Evolutionary conservation across 495 filamentous ascomycete genomes (phyloP).

Genomic region (Tuber calosporum): DNA sequence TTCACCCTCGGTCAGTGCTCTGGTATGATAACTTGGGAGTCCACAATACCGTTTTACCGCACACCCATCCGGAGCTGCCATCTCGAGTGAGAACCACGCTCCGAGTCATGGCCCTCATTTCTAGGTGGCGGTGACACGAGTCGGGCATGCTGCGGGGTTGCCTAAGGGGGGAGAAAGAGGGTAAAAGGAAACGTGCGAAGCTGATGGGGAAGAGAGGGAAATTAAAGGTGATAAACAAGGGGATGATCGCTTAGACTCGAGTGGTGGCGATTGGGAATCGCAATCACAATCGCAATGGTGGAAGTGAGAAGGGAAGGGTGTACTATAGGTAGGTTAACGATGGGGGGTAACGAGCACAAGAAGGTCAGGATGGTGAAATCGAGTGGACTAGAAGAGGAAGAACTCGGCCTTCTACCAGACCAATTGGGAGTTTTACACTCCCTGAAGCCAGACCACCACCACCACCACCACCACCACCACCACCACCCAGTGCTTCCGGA

Average conservation of each 20-base stretch:
- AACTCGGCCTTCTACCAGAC: not conserved
- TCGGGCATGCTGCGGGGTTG: not conserved
- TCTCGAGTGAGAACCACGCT: not conserved
- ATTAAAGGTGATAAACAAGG: not conserved
- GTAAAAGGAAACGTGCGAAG: not conserved
- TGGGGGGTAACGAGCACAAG: not conserved
- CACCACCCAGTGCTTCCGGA: not conserved
- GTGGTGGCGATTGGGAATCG: not conserved
- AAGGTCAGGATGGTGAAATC: not conserved
- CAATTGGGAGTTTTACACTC: not conserved
- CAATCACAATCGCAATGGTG: not conserved
- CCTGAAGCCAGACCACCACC: too few species aligned
- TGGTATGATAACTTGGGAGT: not conserved
- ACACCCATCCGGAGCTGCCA: not conserved
- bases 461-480: too few species aligned
- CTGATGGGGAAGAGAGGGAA: not conserved
- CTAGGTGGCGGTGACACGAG: too few species aligned
- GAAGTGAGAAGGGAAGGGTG: not conserved
- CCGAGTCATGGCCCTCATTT: not conserved
- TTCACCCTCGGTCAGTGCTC: not conserved
- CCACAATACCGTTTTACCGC: not conserved
- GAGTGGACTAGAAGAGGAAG: not conserved
- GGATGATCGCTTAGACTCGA: not conserved
- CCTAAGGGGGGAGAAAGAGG: not conserved
- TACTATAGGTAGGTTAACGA: not conserved